phyloP scores from a whole-genome alignment of 345 rosid species.

The Populus euphratica region DNA sequence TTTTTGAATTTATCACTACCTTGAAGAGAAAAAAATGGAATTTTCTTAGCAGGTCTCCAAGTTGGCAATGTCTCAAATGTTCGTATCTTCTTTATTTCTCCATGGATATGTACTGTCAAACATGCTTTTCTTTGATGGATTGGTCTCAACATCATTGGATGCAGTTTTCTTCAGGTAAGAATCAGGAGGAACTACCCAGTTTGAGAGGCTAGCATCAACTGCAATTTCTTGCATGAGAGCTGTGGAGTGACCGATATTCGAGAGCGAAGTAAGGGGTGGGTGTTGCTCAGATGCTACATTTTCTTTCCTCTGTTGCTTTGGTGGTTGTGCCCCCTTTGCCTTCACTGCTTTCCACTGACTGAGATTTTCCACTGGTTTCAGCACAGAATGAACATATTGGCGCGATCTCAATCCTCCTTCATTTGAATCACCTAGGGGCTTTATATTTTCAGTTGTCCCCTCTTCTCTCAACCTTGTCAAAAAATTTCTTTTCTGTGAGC shows the following conservation, averaged over 20 bases:
- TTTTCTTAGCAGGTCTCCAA: conserved; percentile 21
- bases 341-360: conserved; percentile 29
- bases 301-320: conserved; percentile 24
- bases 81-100: conserved; percentile 27
- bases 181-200: conserved; percentile 23
- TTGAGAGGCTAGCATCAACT: conserved; percentile 25
- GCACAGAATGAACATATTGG: conserved; percentile 19
- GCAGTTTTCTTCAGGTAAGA: conserved; percentile 10
- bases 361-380: conserved; percentile 29
- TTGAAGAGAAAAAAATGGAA: neutral
- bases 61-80: conserved; percentile 41
- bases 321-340: conserved; percentile 10
- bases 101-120: conserved; percentile 25
- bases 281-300: conserved; percentile 22
- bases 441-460: conserved; percentile 14
- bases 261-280: conserved; percentile 4
- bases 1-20: neutral
- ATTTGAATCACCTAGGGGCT: conserved; percentile 2
- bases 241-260: neutral
- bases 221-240: conserved; percentile 10
- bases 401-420: conserved; percentile 5
- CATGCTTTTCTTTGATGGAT: conserved; percentile 13
- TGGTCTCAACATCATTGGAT: conserved; percentile 11
- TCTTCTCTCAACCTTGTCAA: conserved; percentile 5
- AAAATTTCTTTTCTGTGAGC: conserved; percentile 13